These are phyloP conservation scores for Macadamia tetraphylla DNA, from an alignment of 164 flowering plant species.

Conservation along the genomic window DNA sequence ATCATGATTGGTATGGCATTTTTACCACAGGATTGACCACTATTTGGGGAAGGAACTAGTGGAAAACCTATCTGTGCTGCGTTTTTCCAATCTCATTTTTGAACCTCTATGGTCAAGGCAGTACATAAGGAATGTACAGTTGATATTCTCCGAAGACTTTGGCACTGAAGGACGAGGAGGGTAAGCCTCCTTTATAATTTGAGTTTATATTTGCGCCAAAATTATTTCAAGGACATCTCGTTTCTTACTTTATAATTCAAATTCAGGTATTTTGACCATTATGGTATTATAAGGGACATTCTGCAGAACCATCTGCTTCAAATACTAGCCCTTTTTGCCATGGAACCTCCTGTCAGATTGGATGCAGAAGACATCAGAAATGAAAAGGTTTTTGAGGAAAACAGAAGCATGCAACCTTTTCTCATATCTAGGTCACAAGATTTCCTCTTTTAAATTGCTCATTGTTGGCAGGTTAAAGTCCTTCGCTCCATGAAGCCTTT, in stretches of 20 bases:
- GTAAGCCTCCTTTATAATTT: conserved; percentile 28
- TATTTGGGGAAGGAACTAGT: conserved; percentile 94
- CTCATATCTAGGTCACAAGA: neutral
- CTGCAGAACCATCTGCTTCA: conserved; percentile 98
- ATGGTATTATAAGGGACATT: conserved; percentile 90
- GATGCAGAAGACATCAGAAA: conserved; percentile 96
- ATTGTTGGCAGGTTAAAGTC: conserved; percentile 69
- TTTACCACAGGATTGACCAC: conserved; percentile 73
- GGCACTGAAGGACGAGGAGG: conserved; percentile 99
- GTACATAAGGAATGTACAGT: conserved; percentile 84
- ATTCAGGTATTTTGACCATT: conserved; percentile 78
- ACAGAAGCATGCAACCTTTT: neutral
- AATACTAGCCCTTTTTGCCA: conserved; percentile 87
- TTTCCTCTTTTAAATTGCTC: conserved; percentile 1
- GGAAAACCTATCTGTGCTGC: conserved; percentile 91
- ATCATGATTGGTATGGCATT: conserved; percentile 1
- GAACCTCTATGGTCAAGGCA: conserved; percentile 96
- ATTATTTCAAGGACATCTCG: neutral
- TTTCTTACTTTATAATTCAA: neutral
- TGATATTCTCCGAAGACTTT: conserved; percentile 92
- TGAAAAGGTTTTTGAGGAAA: conserved; percentile 56
- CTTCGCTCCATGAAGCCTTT: conserved; percentile 83
- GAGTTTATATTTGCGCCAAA: neutral
- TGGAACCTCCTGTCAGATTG: conserved; percentile 96
- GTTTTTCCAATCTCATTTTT: conserved; percentile 89